These are phyloP conservation scores for Ottelia alismoides DNA, from an alignment of 106 monocot genomes.

Conservation along the genomic window DNA sequence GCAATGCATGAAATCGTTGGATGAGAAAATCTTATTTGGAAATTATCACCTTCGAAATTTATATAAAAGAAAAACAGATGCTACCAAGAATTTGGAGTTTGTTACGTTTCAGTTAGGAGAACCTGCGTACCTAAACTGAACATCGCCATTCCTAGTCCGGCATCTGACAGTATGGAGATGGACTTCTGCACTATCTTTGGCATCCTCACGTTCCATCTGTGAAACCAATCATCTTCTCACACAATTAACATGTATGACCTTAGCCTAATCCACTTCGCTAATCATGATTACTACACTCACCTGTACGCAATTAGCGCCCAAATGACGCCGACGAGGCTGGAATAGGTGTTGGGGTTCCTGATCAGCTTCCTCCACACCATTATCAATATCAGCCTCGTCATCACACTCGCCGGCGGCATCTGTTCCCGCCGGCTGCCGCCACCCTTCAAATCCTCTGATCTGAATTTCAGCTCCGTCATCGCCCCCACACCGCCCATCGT, in stretches of 20 bases:
- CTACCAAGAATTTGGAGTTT: too few relatives aligned
- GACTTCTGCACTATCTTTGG: slow-evolving; percentile 21
- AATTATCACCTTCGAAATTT: too few relatives aligned
- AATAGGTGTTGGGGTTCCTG: slow-evolving; percentile 94
- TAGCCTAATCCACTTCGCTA: too few relatives aligned
- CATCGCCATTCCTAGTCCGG: slow-evolving; percentile 17
- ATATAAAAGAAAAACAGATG: too few relatives aligned
- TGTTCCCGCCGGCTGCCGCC: slow-evolving; percentile 2
- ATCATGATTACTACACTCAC: background rate
- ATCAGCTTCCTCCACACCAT: slow-evolving; percentile 96
- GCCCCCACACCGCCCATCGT: background rate
- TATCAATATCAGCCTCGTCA: slow-evolving; percentile 81
- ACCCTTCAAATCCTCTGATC: background rate
- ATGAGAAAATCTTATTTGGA: too few relatives aligned
- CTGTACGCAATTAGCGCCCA: slow-evolving; percentile 22
- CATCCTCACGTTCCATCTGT: slow-evolving; percentile 21
- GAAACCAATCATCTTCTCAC: background rate
- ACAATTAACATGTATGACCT: too few relatives aligned
- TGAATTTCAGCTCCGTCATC: background rate
- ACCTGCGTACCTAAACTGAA: slow-evolving; percentile 14
- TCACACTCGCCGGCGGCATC: slow-evolving; percentile 83
- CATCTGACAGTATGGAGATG: slow-evolving; percentile 19
- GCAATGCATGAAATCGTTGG: too few relatives aligned
- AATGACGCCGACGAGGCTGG: slow-evolving; percentile 65
- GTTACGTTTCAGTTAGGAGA: too few relatives aligned